Percentiles rank a stretch among this genome's conserved stretches.
Conservation (phyloP, 345 rosid genomes). For the Salix udensis region DNA sequence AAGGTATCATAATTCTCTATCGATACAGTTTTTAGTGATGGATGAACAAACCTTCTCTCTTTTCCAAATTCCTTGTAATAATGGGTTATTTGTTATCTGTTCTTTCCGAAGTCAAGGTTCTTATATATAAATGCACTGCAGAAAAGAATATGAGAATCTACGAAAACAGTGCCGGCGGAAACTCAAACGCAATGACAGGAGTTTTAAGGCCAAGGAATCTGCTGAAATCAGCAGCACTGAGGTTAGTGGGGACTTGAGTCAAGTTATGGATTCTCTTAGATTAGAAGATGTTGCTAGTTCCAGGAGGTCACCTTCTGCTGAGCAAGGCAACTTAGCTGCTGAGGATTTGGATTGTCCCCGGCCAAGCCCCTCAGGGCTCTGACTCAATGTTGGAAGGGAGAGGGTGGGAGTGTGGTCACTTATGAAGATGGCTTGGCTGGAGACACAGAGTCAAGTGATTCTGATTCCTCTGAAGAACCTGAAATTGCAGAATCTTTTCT, state of each 20-base stretch:
- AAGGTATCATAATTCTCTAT: constrained; percentile 39
- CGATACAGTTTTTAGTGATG: background rate
- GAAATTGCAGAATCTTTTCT: constrained; percentile 40
- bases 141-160: constrained; percentile 64
- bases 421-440: constrained; percentile 43
- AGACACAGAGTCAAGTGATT: constrained; percentile 52
- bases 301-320: constrained; percentile 27
- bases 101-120: background rate
- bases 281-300: constrained; percentile 40
- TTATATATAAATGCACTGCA: constrained; percentile 29
- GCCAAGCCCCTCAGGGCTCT: constrained; percentile 18
- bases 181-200: constrained; percentile 36
- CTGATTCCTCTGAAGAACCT: constrained; percentile 54
- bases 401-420: constrained; percentile 39
- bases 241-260: constrained; percentile 40
- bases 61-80: background rate
- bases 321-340: constrained; percentile 16
- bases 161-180: constrained; percentile 54
- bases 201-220: constrained; percentile 37
- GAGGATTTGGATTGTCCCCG: constrained; percentile 32
- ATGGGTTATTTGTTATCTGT: background rate
- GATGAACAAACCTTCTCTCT: background rate
- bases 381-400: constrained; percentile 36
- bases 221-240: constrained; percentile 35
- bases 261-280: constrained; percentile 43